These are phyloP conservation scores for Trichoderma reesei DNA, from an alignment of 495 filamentous ascomycete species.

Conservation along the genomic window DNA sequence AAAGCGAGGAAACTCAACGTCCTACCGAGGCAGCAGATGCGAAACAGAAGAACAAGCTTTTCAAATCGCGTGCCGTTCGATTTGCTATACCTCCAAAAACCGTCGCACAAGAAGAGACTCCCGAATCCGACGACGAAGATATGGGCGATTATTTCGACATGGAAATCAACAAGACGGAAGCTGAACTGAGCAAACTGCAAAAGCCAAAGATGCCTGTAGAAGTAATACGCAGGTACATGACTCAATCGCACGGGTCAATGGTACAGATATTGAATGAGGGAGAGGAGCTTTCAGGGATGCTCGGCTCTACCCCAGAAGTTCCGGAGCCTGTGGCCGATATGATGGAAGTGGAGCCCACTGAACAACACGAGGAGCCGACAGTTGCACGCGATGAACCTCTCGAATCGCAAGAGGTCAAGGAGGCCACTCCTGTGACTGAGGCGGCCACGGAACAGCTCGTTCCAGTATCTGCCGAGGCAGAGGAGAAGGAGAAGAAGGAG, in stretches of 20 bases:
- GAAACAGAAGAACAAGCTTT: background rate
- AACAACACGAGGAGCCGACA: background rate
- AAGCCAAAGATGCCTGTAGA: constrained; percentile 20
- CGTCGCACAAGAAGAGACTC: constrained; percentile 19
- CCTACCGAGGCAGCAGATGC: background rate
- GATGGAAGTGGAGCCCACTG: background rate
- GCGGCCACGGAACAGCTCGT: background rate
- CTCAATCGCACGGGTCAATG: constrained; percentile 25
- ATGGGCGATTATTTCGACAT: constrained; percentile 41
- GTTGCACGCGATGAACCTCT: background rate
- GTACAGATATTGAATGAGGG: constrained; percentile 25
- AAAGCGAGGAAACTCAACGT: background rate
- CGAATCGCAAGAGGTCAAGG: background rate
- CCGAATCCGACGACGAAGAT: constrained; percentile 41
- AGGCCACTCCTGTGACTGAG: background rate
- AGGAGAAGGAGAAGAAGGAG: background rate
- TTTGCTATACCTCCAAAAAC: constrained; percentile 11
- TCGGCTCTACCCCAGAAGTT: constrained; percentile 25
- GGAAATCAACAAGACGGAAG: constrained; percentile 33
- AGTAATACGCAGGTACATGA: constrained; percentile 23
- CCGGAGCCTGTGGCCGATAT: constrained; percentile 15
- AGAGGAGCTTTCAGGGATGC: constrained; percentile 22
- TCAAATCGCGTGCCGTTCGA: constrained; percentile 8
- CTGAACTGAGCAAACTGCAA: constrained; percentile 31
- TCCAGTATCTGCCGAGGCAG: background rate